Evolutionary conservation across 2,329 filamentous ascomycete genomes (phyloP).

Genomic region (Pseudogymnoascus sp.): DNA sequence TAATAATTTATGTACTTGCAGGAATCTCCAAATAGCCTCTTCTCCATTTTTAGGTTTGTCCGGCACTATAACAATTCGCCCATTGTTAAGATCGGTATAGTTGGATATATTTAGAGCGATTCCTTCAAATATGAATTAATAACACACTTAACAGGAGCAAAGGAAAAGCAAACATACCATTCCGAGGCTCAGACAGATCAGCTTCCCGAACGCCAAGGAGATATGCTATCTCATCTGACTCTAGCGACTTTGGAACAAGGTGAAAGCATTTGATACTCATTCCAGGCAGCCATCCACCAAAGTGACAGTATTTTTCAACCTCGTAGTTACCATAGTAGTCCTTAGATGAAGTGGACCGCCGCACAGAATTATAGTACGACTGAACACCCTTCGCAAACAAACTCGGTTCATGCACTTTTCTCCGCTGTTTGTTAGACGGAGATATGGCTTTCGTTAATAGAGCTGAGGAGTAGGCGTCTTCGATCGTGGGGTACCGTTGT

Average conservation of each 20-base stretch:
- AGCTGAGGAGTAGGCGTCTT: conserved; percentile 13
- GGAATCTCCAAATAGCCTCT: conserved; percentile 12
- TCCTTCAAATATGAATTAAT: conserved; percentile 10
- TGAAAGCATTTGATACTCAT: conserved; percentile 9
- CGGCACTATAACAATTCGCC: conserved; percentile 10
- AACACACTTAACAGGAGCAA: conserved; percentile 10
- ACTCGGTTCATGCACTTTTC: conserved; percentile 9
- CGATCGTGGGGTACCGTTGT: conserved; percentile 11
- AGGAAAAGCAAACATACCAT: conserved; percentile 10
- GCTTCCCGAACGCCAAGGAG: conserved; percentile 14
- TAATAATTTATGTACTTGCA: conserved; percentile 8
- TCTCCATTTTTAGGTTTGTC: conserved; percentile 10
- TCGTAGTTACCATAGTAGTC: neutral
- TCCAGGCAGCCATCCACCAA: conserved; percentile 7
- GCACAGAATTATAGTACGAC: conserved; percentile 10
- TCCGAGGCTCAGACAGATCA: conserved; percentile 11
- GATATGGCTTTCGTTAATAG: conserved; percentile 13
- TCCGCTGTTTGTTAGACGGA: conserved; percentile 9
- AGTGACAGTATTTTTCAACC: conserved; percentile 12
- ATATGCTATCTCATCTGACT: conserved; percentile 14
- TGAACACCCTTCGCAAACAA: conserved; percentile 10
- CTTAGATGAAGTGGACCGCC: neutral
- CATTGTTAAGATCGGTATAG: conserved; percentile 6
- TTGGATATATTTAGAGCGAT: conserved; percentile 9
- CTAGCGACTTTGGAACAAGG: conserved; percentile 12